These are phyloP conservation scores for Nyctanthes arbortristis DNA, from an alignment of 257 asterid species.

Conservation along the genomic window DNA sequence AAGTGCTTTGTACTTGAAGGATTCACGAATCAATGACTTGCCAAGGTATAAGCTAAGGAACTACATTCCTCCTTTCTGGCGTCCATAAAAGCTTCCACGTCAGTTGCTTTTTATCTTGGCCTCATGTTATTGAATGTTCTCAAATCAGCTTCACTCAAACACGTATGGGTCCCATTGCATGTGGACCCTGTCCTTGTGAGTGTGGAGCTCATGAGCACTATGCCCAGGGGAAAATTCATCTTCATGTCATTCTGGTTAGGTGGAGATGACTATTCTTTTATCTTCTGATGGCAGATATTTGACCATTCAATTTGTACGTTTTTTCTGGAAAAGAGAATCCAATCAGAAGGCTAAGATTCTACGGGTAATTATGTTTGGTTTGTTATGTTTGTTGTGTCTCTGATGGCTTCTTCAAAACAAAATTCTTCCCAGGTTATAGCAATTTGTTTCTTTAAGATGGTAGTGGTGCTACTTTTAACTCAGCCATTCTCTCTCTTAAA, in stretches of 20 bases:
- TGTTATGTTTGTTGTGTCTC: not conserved
- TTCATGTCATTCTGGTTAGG: slow-evolving; percentile 2
- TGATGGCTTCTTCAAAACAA: not conserved
- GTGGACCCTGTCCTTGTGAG: too few species aligned
- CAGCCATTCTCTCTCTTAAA: not conserved
- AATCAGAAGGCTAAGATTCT: slow-evolving; percentile 98
- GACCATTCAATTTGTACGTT: slow-evolving; percentile 93
- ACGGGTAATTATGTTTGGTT: slow-evolving; percentile 58
- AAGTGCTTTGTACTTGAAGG: slow-evolving; percentile 82
- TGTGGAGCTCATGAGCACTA: too few species aligned
- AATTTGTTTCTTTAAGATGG: slow-evolving; percentile 25
- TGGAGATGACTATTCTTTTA: slow-evolving; percentile 19
- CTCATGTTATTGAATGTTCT: too few species aligned
- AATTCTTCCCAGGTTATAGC: not conserved
- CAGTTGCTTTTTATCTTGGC: too few species aligned
- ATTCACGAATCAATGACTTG: slow-evolving; percentile 85
- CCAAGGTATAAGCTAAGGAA: slow-evolving; percentile 63
- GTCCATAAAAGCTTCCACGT: slow-evolving; percentile 13
- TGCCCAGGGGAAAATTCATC: too few species aligned
- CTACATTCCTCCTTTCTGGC: slow-evolving; percentile 17
- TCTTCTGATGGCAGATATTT: slow-evolving; percentile 66
- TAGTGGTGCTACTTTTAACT: slow-evolving; percentile 3
- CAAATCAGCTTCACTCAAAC: too few species aligned
- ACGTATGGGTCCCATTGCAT: too few species aligned
- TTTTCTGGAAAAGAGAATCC: slow-evolving; percentile 99